Base-by-base conservation (phyloP, 2,329 filamentous ascomycete genomes). In the Amphichorda felina region DNA sequence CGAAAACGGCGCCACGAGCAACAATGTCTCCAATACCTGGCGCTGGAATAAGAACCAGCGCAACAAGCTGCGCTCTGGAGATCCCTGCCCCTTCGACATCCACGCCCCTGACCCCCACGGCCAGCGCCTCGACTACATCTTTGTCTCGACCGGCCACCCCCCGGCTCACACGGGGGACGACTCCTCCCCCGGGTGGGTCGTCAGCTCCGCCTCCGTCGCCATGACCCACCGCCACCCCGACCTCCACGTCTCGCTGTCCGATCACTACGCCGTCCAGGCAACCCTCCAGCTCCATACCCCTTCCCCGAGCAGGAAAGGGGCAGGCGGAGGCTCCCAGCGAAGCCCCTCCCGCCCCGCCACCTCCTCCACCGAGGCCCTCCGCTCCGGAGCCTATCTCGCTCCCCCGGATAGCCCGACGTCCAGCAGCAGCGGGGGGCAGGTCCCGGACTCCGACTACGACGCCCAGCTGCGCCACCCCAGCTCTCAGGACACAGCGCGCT, bases 71-170 rank as follows among this genome's bases (percentile, higher is more conserved):
- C 69, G 70, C 9, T 72, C 71, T 29, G 71, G 71, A 13, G 72
- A 73, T 31, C 47, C 57, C 10, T 66, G 77, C 28, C 48, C 53
- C 24, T 66, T 94, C 6, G 65, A 80, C n/a, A 69, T 72, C 0
- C 69, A 79, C 32, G 72, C 74, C 0, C 57, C 67, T 4, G 88
- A 95, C 51, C 75, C 75, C 0, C 68, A 66, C 17, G 89, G 82
- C n/a, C 89, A 94, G 55, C 70, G 91, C 16, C 70, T 96, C 33
- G 91, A 98, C 59, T 98, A 98, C 58, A 82, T 98, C 50, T 96
- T 98, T 58, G 79, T 85, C 45, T 75, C 72, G 2, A 70, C 72
- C 10, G 71, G 67, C 51, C 22, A 35, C 22, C 28, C 14, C 22
- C 16, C 30, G 3, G n/a, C 28, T 29, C 14, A 10, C 6, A 24